Evolutionary conservation across 768 basidiomycete species (phyloP), one percentile per base, ranked within the genome.

Genomic region (Clitopilus passeckerianus): DNA sequence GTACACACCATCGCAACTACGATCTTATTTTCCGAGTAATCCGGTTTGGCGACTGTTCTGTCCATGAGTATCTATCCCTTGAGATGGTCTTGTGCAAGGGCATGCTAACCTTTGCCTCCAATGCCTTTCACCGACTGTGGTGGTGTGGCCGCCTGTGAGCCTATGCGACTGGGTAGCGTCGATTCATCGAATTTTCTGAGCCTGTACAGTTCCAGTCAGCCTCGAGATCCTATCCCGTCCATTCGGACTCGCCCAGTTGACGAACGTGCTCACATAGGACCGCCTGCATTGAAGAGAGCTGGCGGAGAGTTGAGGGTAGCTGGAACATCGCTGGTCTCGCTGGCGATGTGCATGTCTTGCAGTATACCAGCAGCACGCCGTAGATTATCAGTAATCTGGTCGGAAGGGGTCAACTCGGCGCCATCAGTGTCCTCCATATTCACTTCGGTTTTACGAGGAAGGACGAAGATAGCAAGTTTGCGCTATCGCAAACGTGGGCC

Each of bases 21-120:
- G 64, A 99, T 97, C 83, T 98, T 99, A 35, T 93, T 93, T 69
- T 98, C 95, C 2, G 95, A 97, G 67, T 98, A 98, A 68, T 99
- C 97, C 5, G 97, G 97, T 72, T 96, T 98, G 57, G 91, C 90
- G 53, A 96, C 93, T 95, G 64, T 50, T 52, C 37, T 57, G 43
- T 59, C 57, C 35, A 23, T 53, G 8, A 63, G 41, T 12, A 7
- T 30, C 14, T 56, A 58, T 35, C 22, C 34, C 41, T 57, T 61
- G 43, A 54, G 14, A 56, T 44, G 60, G 30, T 58, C 24, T 59
- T 18, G 53, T 34, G 57, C 27, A 14, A 34, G 16, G 22, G 33
- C 23, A 56, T 5, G 66, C 71, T 54, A 64, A 91, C 93, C 93
- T 80, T 93, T 95, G 63, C 85, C 87, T 34, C 93, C 93, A 60